Percentiles rank a stretch among this genome's conserved stretches.
Conservation (phyloP, 805 yeast species). For the Candida takata region DNA sequence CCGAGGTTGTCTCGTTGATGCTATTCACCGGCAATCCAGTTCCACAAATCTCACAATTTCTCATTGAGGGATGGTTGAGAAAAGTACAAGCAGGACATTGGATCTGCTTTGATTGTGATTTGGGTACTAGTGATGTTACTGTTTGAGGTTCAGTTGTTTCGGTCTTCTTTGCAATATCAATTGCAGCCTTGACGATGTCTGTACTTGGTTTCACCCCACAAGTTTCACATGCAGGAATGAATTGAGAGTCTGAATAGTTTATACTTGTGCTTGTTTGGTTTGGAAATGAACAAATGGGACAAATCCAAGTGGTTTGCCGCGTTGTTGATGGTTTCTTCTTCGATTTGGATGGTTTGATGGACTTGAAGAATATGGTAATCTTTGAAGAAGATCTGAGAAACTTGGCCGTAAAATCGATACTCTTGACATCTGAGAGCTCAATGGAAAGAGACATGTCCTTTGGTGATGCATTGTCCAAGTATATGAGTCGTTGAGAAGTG, state of each 20-base stretch:
- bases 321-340: constrained; percentile 2
- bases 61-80: constrained; percentile 71
- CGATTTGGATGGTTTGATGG: constrained; percentile 4
- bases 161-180: constrained; percentile 17
- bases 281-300: constrained; percentile 81
- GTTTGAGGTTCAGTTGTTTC: background rate
- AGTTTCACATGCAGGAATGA: constrained; percentile 43
- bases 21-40: constrained; percentile 34
- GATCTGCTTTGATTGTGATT: too few relatives aligned
- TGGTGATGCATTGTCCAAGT: constrained; percentile 48
- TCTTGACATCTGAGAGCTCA: constrained; percentile 34
- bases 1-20: constrained; percentile 14
- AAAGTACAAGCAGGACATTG: constrained; percentile 65
- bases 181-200: constrained; percentile 29
- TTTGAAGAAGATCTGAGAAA: constrained; percentile 78
- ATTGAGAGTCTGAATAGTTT: constrained; percentile 19
- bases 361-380: constrained; percentile 38
- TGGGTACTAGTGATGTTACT: too few relatives aligned
- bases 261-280: constrained; percentile 36
- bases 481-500: constrained; percentile 67
- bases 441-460: constrained; percentile 39
- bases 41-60: constrained; percentile 85
- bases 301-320: constrained; percentile 51
- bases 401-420: constrained; percentile 38
- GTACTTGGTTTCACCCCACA: constrained; percentile 53